Evolutionary conservation across 345 rosid species (phyloP), one percentile per base, ranked within the genome.

Genomic region (rapeseed (Brassica napus)): DNA sequence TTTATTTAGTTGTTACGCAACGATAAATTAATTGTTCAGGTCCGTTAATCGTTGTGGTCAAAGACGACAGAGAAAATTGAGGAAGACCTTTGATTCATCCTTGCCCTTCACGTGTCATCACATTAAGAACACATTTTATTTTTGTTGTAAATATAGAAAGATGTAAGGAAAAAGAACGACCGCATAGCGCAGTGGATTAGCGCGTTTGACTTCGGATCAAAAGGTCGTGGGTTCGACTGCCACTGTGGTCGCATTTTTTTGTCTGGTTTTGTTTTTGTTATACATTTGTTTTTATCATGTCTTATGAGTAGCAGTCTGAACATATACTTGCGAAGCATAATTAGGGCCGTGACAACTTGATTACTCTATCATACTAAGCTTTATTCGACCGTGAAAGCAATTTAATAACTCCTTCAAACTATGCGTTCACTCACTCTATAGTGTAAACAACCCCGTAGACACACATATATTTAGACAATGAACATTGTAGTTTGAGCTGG

Each of bases 171-270:
- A 16, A 47, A 3, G 1, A 47, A 42, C 0, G 55, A 47, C 88
- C 89, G 94, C 94, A 89, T 90, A 90, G 98, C 95, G 93, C 91
- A 91, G 93, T 89, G 91, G 92, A 91, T 91, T 91, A 89, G 94
- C 91, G 95, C 94, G 91, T 93, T 86, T 90, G 91, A 91, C 94
- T 92, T 92, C 92, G 94, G 93, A 89, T 92, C 92, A 90, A 78
- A 77, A 82, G 84, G 91, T 90, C 93, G 95, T 88, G 91, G 90
- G 90, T 86, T 90, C 94, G 95, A 89, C 92, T 86, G 91, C 91
- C 95, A 88, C 92, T 92, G 93, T 90, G 92, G 93, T 89, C 91
- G 91, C 0, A 1, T 8, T n/a, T 28, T 28, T 28, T 28, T 3
- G 31, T 28, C 31, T 28, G 31, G 31, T 28, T 4, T 28, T 28